Percentiles rank a stretch among this genome's conserved stretches.
Conservation (phyloP, 2,329 filamentous ascomycete genomes). For the Didymella keratinophila region DNA sequence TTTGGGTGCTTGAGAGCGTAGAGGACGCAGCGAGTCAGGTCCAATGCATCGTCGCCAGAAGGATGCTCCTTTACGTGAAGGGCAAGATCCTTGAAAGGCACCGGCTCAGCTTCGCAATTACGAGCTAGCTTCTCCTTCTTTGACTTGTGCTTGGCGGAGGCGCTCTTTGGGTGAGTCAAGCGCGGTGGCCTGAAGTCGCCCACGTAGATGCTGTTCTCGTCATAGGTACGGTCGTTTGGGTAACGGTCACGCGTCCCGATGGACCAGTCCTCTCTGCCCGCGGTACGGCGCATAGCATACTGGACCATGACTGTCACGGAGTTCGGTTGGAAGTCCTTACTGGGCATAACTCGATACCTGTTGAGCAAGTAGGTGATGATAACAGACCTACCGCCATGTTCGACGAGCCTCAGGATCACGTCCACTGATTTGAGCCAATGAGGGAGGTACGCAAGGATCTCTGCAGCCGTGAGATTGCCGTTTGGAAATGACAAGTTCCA, state of each 20-base stretch:
- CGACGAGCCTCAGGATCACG: conserved; percentile 35
- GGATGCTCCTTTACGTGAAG: conserved; percentile 34
- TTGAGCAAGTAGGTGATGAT: conserved; percentile 13
- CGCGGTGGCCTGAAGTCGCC: conserved; percentile 31
- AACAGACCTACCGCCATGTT: conserved; percentile 25
- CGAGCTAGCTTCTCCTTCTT: conserved; percentile 1
- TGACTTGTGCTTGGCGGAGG: conserved; percentile 2
- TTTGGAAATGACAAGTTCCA: conserved; percentile 35
- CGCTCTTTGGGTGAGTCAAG: conserved; percentile 23
- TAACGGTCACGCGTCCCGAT: conserved; percentile 21
- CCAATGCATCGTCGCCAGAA: conserved; percentile 35
- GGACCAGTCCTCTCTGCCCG: conserved; percentile 25
- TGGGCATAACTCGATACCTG: conserved; percentile 11
- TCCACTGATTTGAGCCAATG: conserved; percentile 37
- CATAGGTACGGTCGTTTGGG: conserved; percentile 9
- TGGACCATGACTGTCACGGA: conserved; percentile 33
- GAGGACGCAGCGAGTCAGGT: conserved; percentile 39
- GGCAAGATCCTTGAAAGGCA: conserved; percentile 37
- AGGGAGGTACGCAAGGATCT: conserved; percentile 38
- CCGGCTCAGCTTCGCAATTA: conserved; percentile 19
- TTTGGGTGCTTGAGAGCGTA: conserved; percentile 31
- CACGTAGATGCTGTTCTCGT: conserved; percentile 26
- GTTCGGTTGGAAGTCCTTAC: conserved; percentile 18
- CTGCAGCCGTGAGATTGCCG: conserved; percentile 37
- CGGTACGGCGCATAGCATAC: conserved; percentile 29